These are phyloP conservation scores for Monosporozyma servazzii DNA, from an alignment of 805 yeast genomes.

Conservation along the genomic window DNA sequence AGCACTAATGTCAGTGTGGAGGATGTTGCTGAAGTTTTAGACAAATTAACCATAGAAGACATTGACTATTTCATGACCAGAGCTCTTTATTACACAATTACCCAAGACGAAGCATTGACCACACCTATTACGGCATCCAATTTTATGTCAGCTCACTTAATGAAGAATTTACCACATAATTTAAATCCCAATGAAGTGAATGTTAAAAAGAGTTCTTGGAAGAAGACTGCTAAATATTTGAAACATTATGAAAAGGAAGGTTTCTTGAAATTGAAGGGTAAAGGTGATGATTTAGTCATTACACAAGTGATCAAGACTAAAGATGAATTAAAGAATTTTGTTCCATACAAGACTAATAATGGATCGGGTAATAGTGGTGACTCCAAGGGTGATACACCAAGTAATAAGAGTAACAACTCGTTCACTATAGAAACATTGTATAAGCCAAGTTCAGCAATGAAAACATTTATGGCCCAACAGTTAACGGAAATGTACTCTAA, in stretches of 20 bases:
- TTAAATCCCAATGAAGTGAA: slow-evolving; percentile 40
- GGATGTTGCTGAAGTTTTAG: slow-evolving; percentile 32
- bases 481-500: slow-evolving; percentile 30
- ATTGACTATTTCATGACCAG: slow-evolving; percentile 66
- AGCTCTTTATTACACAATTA: slow-evolving; percentile 62
- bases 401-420: neutral
- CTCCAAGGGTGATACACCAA: slow-evolving; percentile 1
- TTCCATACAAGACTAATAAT: slow-evolving; percentile 43
- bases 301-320: slow-evolving; percentile 41
- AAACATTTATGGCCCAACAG: slow-evolving; percentile 35
- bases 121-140: slow-evolving; percentile 66
- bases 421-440: slow-evolving; percentile 33
- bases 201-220: slow-evolving; percentile 80
- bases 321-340: slow-evolving; percentile 47
- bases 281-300: slow-evolving; percentile 69
- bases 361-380: neutral
- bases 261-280: slow-evolving; percentile 65
- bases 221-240: slow-evolving; percentile 74
- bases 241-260: slow-evolving; percentile 78
- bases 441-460: slow-evolving; percentile 46
- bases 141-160: slow-evolving; percentile 62
- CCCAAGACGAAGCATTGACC: slow-evolving; percentile 40
- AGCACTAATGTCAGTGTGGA: slow-evolving; percentile 6
- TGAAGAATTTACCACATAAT: slow-evolving; percentile 65
- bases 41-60: slow-evolving; percentile 46